Conservation (phyloP, 129 eudicot genomes). For the sunflower (Helianthus annuus) region DNA sequence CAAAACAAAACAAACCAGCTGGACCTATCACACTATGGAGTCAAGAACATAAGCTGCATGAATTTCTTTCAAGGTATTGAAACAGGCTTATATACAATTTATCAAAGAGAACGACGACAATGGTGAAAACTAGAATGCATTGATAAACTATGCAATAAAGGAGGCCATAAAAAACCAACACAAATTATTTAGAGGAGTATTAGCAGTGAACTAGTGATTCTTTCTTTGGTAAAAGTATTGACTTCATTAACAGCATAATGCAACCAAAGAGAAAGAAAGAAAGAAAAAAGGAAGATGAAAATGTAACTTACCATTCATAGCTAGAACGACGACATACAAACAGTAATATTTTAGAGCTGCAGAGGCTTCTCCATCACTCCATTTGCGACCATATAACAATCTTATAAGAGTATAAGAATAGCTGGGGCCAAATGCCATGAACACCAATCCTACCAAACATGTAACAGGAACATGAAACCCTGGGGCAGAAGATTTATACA, state of each 20-base stretch:
- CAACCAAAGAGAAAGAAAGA: no score
- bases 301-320: slow-evolving; percentile 46
- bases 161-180: neutral
- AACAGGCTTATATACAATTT: no score
- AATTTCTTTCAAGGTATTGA: no score
- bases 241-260: no score
- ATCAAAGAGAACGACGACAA: slow-evolving; percentile 2
- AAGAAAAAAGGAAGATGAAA: neutral
- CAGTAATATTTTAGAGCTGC: slow-evolving; percentile 79
- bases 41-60: neutral
- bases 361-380: slow-evolving; percentile 99
- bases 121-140: slow-evolving; percentile 9
- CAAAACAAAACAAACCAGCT: slow-evolving; percentile 2
- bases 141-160: slow-evolving; percentile 1
- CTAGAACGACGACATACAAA: slow-evolving; percentile 26
- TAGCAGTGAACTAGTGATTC: neutral
- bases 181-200: slow-evolving; percentile 3
- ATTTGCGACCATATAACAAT: slow-evolving; percentile 84
- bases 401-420: slow-evolving; percentile 91
- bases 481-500: neutral
- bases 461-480: slow-evolving; percentile 18
- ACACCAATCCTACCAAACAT: slow-evolving; percentile 61
- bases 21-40: slow-evolving; percentile 5
- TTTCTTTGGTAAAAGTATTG: neutral
- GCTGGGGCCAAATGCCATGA: slow-evolving; percentile 97